Percentiles rank a stretch among this genome's conserved stretches.
These are phyloP conservation scores for Aspergillus sp. DNA, from an alignment of 2,329 filamentous ascomycete species.

Conservation along the genomic window DNA sequence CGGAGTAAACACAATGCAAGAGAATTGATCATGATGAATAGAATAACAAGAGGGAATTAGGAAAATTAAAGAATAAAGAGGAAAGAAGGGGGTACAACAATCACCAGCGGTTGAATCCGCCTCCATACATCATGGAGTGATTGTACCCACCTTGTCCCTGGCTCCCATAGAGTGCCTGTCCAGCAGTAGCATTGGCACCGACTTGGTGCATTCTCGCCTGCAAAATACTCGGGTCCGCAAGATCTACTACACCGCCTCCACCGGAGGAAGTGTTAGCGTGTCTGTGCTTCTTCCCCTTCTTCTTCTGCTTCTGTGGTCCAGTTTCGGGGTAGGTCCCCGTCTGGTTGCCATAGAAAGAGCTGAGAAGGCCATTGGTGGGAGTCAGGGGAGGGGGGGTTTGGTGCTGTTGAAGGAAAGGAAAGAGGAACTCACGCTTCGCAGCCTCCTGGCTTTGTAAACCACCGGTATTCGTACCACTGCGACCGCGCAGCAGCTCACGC, in stretches of 20 bases:
- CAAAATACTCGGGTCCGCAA: constrained; percentile 99
- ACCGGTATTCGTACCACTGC: constrained; percentile 52
- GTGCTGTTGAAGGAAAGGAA: constrained; percentile 86
- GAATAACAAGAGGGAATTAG: constrained; percentile 6
- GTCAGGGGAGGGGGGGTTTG: constrained; percentile 82
- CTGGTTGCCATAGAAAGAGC: constrained; percentile 83
- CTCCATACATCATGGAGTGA: constrained; percentile 69
- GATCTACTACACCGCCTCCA: constrained; percentile 99
- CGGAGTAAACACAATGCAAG: constrained; percentile 18
- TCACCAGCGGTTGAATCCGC: constrained; percentile 63
- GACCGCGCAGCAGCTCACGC: constrained; percentile 71
- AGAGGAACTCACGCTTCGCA: constrained; percentile 97
- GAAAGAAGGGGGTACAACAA: constrained; percentile 16
- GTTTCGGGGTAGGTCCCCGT: constrained; percentile 83
- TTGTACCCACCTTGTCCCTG: constrained; percentile 92
- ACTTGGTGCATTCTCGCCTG: constrained; percentile 93
- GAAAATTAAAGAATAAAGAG: constrained; percentile 1
- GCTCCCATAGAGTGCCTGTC: constrained; percentile 84
- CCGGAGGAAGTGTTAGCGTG: constrained; percentile 99
- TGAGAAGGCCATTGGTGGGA: constrained; percentile 84
- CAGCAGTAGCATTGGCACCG: constrained; percentile 63
- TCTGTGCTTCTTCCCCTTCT: constrained; percentile 99
- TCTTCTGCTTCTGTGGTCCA: constrained; percentile 91
- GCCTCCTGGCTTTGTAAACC: constrained; percentile 70
- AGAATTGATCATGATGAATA: constrained; percentile 16